These are phyloP conservation scores for Ephemerocybe angulata DNA, from an alignment of 768 basidiomycete species.

Conservation along the genomic window DNA sequence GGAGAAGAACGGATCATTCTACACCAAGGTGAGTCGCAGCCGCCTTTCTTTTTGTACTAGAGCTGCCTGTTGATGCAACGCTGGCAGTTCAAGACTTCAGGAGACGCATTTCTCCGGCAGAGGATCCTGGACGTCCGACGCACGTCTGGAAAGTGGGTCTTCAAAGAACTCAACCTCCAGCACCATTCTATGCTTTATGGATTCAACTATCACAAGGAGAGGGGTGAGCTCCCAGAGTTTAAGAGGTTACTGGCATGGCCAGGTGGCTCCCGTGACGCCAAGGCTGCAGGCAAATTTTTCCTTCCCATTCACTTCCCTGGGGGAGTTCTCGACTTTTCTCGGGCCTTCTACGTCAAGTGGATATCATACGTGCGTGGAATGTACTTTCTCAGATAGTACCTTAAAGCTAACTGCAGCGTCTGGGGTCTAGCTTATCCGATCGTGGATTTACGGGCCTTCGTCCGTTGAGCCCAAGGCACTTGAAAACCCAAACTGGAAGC, in stretches of 20 bases:
- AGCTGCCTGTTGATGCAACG: neutral
- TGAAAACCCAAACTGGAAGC: neutral
- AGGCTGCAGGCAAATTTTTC: neutral
- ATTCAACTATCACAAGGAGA: neutral
- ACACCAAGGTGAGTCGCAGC: neutral
- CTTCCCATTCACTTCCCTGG: neutral
- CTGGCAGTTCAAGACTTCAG: neutral
- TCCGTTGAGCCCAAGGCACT: neutral
- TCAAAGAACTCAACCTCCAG: neutral
- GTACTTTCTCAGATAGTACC: neutral
- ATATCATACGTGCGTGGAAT: neutral
- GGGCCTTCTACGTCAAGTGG: neutral
- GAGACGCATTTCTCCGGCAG: neutral
- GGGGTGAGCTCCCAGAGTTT: neutral
- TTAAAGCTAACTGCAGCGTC: neutral
- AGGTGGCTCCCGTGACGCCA: neutral
- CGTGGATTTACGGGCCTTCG: neutral
- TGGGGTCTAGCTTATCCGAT: neutral
- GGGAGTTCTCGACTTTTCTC: neutral
- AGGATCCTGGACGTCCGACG: neutral
- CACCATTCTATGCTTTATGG: neutral
- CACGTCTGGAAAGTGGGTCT: neutral
- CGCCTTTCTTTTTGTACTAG: neutral
- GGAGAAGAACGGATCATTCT: neutral
- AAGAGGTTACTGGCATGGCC: neutral